These are phyloP conservation scores for Raddia distichophylla DNA, from an alignment of 176 grass and related monocot species.

Conservation along the genomic window DNA sequence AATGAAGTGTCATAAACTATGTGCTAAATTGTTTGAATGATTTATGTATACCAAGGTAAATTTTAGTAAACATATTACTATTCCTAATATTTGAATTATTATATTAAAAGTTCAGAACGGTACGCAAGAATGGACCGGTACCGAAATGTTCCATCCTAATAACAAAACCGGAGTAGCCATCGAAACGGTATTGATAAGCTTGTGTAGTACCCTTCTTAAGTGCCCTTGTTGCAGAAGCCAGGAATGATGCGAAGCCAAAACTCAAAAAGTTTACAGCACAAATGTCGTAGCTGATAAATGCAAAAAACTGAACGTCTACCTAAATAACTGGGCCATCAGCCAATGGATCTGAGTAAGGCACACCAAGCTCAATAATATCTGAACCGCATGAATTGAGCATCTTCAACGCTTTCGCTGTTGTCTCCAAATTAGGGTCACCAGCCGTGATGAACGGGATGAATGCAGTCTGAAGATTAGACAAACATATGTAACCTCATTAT, in stretches of 20 bases:
- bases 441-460: constrained; percentile 89
- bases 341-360: constrained; percentile 89
- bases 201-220: constrained; percentile 59
- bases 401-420: constrained; percentile 78
- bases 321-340: constrained; percentile 93
- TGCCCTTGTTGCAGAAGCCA: constrained; percentile 83
- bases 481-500: not conserved
- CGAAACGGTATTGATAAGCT: too few species aligned
- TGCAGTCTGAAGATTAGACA: constrained; percentile 51
- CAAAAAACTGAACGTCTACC: constrained; percentile 22
- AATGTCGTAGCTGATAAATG: not conserved
- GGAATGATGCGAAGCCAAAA: constrained; percentile 13
- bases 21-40: too few species aligned
- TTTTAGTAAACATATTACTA: too few species aligned
- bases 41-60: too few species aligned
- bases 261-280: not conserved
- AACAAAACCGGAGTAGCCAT: too few species aligned
- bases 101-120: too few species aligned
- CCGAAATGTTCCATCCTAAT: too few species aligned
- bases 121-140: too few species aligned
- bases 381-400: constrained; percentile 86
- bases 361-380: constrained; percentile 79
- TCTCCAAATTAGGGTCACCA: constrained; percentile 81
- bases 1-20: too few species aligned
- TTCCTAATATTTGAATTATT: too few species aligned